Conservation (phyloP, 768 basidiomycete species). For the Lentinula guzmanii region DNA sequence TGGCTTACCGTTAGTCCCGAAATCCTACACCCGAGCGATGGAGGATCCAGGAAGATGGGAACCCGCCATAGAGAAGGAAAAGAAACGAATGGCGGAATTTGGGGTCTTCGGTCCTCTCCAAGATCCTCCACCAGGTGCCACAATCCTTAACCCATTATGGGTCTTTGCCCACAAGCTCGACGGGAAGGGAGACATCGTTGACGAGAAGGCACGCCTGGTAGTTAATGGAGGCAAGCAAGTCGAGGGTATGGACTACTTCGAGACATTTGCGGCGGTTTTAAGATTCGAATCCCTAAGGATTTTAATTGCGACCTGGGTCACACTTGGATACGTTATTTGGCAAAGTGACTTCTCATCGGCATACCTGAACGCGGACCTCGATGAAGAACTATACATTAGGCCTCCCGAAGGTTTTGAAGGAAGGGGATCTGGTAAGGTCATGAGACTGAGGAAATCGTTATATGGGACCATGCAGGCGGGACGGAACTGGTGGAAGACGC, state of each 20-base stretch:
- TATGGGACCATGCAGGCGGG: slow-evolving; percentile 4
- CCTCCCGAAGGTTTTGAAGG: too few species aligned
- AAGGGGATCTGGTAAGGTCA: too few species aligned
- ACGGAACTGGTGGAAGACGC: slow-evolving; percentile 5
- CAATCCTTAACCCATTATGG: background rate
- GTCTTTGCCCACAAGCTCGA: slow-evolving; percentile 2
- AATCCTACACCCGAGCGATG: background rate
- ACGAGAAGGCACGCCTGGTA: slow-evolving; percentile 13
- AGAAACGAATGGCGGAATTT: background rate
- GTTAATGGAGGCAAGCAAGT: slow-evolving; percentile 25
- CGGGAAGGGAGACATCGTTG: background rate
- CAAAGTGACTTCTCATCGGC: too few species aligned
- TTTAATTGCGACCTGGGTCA: background rate
- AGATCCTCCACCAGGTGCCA: background rate
- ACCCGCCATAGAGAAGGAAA: background rate
- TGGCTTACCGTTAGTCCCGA: background rate
- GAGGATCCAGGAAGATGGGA: background rate
- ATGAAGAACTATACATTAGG: too few species aligned
- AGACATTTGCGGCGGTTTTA: slow-evolving; percentile 21
- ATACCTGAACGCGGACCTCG: too few species aligned
- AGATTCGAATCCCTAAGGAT: background rate
- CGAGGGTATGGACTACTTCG: slow-evolving; percentile 24
- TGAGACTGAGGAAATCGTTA: too few species aligned
- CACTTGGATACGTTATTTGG: too few species aligned
- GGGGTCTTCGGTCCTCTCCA: background rate